Evolutionary conservation across 768 basidiomycete genomes (phyloP), one percentile per base, ranked within the genome.

Genomic region (Tulasnella sp.): DNA sequence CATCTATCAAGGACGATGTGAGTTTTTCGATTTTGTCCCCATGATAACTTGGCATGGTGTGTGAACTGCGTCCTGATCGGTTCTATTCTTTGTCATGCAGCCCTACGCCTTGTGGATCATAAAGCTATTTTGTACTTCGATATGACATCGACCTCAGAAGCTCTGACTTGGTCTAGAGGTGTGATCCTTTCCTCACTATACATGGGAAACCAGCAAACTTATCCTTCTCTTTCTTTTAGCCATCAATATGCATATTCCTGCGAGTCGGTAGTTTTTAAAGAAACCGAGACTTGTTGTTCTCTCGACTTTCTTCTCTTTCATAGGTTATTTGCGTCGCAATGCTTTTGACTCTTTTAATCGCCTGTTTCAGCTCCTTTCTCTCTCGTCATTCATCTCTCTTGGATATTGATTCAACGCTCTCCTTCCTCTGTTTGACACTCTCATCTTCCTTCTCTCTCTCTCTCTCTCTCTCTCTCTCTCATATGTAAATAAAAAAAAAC

Each of bases 161-260:
- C 89, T 41, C 69, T 92, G 67, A 90, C 83, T 64, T 92, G 89
- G 89, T 92, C 84, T 76, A 80, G 89, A 81, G 89, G 89, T 88
- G n/a, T n/a, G 69, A 61, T 73, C 68, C 57, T 27, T 25, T 2
- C 50, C 34, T 29, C 25, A 21, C 19, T 38, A 17, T 38, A 17
- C 4, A 46, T 17, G 24, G 11, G 5, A 12, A 10, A 19, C 29
- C 7, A 4, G 21, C 17, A 48, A 29, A 11, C n/a, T 9, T 10
- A 27, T 21, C 22, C 5, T 4, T 4, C 15, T 30, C 30, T 12
- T 7, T 22, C 11, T 17, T 56, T 27, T 63, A 92, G 89, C 89
- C 21, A 92, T 92, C 68, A 92, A 92, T 68, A 79, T 90, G 62
- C 85, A 92, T 67, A 90, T 92, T 62, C 88, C 87, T 31, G 57